phyloP scores from a whole-genome alignment of 805 yeast species.

The Starmerella sp. region DNA sequence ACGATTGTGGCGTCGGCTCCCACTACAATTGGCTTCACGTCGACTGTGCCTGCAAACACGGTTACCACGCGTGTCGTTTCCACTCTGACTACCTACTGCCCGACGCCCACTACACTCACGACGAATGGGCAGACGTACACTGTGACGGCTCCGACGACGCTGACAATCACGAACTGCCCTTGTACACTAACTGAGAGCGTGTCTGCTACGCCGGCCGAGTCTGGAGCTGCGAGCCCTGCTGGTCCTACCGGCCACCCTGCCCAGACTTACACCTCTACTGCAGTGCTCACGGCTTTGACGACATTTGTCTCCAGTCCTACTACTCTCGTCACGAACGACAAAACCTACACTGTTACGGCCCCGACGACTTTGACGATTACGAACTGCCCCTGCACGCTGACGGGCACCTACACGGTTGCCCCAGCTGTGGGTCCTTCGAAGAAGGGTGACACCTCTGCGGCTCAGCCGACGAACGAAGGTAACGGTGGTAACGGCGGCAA shows the following conservation, averaged over 20 bases:
- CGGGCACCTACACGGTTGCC: constrained; percentile 1
- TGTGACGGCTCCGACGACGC: constrained; percentile 62
- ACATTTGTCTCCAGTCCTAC: neutral
- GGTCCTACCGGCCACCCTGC: neutral
- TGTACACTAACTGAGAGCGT: constrained; percentile 45
- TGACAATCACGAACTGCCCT: constrained; percentile 78
- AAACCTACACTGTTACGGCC: neutral
- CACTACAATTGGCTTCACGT: neutral
- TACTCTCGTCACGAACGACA: neutral
- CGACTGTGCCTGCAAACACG: neutral
- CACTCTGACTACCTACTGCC: constrained; percentile 67
- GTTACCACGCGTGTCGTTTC: constrained; percentile 14
- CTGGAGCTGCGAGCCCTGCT: neutral
- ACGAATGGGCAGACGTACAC: constrained; percentile 28
- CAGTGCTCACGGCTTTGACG: neutral
- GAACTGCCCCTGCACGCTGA: constrained; percentile 71
- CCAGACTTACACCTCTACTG: neutral
- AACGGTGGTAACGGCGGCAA: neutral
- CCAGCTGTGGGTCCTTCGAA: neutral
- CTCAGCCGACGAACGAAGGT: neutral
- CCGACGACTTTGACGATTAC: constrained; percentile 75
- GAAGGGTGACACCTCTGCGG: neutral
- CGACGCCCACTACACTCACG: constrained; percentile 49
- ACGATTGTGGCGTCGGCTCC: neutral
- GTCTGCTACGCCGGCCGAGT: neutral